These are phyloP conservation scores for Babesia bovis DNA, from an alignment of 169 alveolate species.

Conservation along the genomic window DNA sequence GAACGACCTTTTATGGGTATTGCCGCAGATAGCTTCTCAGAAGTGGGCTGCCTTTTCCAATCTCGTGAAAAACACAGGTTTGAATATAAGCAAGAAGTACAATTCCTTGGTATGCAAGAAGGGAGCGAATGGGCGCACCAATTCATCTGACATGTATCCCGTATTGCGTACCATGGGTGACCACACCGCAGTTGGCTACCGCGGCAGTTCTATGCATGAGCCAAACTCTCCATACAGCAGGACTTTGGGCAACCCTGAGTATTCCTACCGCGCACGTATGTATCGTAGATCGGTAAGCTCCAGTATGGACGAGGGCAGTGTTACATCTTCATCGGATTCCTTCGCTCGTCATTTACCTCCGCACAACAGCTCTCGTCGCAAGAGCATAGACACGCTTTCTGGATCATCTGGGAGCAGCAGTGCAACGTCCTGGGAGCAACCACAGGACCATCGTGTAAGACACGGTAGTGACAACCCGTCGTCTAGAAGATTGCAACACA, in stretches of 20 bases:
- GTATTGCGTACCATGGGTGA: constrained; percentile 4
- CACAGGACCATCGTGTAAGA: not conserved
- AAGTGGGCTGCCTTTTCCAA: not conserved
- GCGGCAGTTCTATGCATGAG: not conserved
- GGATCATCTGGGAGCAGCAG: not conserved
- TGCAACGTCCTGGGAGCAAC: not conserved
- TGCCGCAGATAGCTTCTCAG: not conserved
- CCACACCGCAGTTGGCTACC: not conserved
- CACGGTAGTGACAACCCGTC: not conserved
- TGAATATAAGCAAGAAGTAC: not conserved
- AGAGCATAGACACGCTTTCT: not conserved
- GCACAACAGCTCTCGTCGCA: not conserved
- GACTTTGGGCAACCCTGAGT: not conserved
- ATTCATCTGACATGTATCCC: not conserved
- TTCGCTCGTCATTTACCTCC: not conserved
- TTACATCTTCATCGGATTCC: not conserved
- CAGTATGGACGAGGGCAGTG: not conserved
- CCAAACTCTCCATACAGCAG: not conserved
- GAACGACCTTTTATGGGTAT: not conserved
- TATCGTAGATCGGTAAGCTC: not conserved
- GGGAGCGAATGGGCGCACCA: not conserved
- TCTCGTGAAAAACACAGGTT: not conserved
- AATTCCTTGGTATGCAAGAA: not conserved
- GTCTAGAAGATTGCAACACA: not conserved
- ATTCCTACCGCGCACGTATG: not conserved